A percentile compares a stretch with the other conserved stretches of the same genome.
Evolutionary conservation across 2,329 filamentous ascomycete species (phyloP).

Genomic region (Monosporascus sp.): DNA sequence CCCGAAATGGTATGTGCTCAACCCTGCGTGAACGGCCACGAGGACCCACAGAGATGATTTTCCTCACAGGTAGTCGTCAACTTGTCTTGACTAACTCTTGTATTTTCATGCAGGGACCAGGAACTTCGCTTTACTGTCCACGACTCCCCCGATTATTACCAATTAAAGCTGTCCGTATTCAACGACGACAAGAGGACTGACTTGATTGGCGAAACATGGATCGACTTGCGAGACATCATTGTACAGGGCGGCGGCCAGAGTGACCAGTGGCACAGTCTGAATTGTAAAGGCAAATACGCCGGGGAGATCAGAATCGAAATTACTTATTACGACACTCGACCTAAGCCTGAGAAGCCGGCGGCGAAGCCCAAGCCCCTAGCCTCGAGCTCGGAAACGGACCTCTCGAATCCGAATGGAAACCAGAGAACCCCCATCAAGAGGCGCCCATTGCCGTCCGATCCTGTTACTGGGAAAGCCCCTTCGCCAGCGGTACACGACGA

Average conservation of each 20-base stretch:
- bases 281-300: conserved; percentile 89
- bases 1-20: conserved; percentile 72
- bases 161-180: conserved; percentile 92
- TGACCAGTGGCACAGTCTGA: conserved; percentile 86
- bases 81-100: conserved; percentile 10
- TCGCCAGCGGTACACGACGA: conserved; percentile 35
- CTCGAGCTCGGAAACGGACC: conserved; percentile 29
- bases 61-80: background rate
- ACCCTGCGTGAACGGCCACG: background rate
- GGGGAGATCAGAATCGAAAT: conserved; percentile 92
- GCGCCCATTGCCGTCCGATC: conserved; percentile 76
- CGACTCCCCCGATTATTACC: conserved; percentile 93
- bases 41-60: too few relatives aligned
- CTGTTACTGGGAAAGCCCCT: conserved; percentile 53
- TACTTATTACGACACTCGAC: conserved; percentile 88
- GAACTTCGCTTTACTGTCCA: conserved; percentile 94
- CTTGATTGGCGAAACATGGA: conserved; percentile 89
- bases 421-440: conserved; percentile 65
- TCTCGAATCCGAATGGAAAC: conserved; percentile 6
- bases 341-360: conserved; percentile 68
- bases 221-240: conserved; percentile 76
- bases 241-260: conserved; percentile 85
- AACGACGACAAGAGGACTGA: conserved; percentile 99
- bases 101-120: conserved; percentile 68
- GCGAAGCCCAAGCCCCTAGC: conserved; percentile 47